Conservation (phyloP, 352 stramenopile genomes). For the Pythium scleroteichum region DNA sequence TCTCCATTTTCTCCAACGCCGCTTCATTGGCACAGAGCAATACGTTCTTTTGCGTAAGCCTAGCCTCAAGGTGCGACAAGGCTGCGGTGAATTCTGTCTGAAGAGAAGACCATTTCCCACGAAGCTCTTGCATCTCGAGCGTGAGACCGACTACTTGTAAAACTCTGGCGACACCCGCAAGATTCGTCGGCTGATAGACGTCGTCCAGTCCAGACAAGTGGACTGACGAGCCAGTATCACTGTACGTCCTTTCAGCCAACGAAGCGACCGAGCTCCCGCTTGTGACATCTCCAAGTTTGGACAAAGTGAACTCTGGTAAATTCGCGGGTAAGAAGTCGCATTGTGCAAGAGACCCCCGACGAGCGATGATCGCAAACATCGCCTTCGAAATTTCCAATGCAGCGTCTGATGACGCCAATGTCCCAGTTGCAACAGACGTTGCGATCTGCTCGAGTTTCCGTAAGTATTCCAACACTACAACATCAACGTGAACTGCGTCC, state of each 20-base stretch:
- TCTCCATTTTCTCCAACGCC: constrained; percentile 47
- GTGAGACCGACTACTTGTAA: constrained; percentile 55
- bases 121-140: constrained; percentile 54
- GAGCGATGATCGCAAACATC: constrained; percentile 12
- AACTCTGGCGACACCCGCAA: constrained; percentile 45
- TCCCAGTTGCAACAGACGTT: constrained; percentile 23
- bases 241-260: constrained; percentile 23
- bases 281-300: constrained; percentile 15
- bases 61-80: constrained; percentile 32
- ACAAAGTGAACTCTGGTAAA: constrained; percentile 1
- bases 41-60: constrained; percentile 27
- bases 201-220: constrained; percentile 9
- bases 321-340: background rate
- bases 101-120: constrained; percentile 24
- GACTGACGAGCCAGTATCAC: constrained; percentile 42
- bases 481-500: constrained; percentile 46
- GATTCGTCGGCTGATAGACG: constrained; percentile 25
- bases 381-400: constrained; percentile 15
- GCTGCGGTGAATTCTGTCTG: constrained; percentile 31
- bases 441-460: constrained; percentile 56
- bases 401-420: constrained; percentile 12
- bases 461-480: constrained; percentile 54
- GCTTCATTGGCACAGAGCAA: constrained; percentile 33
- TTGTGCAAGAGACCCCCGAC: constrained; percentile 23
- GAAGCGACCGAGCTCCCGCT: constrained; percentile 4